These are phyloP conservation scores for Pseudoperonospora humuli DNA, from an alignment of 352 stramenopile species.

Conservation along the genomic window DNA sequence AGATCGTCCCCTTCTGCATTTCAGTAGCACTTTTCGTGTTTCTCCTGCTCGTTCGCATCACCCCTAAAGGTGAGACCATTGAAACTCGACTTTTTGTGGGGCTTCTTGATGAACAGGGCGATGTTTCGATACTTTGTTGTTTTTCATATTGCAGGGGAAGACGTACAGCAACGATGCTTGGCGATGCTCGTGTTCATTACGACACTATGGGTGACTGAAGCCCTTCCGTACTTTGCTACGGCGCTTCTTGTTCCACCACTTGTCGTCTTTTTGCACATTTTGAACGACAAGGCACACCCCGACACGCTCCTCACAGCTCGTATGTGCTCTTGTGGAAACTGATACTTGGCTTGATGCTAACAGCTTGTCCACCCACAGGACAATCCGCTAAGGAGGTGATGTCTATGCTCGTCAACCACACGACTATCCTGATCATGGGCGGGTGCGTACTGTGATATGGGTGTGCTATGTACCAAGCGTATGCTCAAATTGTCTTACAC, in stretches of 20 bases:
- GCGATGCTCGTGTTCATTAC: slow-evolving; percentile 88
- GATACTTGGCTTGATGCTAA: not conserved
- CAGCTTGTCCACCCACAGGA: slow-evolving; percentile 22
- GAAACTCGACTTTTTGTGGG: not conserved
- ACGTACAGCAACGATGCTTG: slow-evolving; percentile 78
- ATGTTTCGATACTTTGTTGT: not conserved
- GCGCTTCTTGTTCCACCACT: slow-evolving; percentile 83
- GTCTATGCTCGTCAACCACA: slow-evolving; percentile 88
- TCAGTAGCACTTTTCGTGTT: slow-evolving; percentile 68
- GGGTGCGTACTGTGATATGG: slow-evolving; percentile 34
- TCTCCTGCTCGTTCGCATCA: slow-evolving; percentile 65
- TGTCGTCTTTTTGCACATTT: slow-evolving; percentile 83
- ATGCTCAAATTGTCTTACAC: not conserved
- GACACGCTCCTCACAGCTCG: slow-evolving; percentile 59
- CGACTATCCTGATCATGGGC: slow-evolving; percentile 90
- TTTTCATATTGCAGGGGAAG: slow-evolving; percentile 31
- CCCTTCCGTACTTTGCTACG: slow-evolving; percentile 88
- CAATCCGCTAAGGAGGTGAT: slow-evolving; percentile 85
- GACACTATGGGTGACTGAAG: slow-evolving; percentile 87
- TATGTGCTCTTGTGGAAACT: slow-evolving; percentile 26
- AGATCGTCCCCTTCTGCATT: slow-evolving; percentile 65
- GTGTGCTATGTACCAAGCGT: not conserved
- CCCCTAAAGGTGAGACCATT: slow-evolving; percentile 45
- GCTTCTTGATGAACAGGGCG: not conserved
- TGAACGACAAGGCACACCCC: slow-evolving; percentile 80